Base-by-base conservation (phyloP, 2,329 filamentous ascomycete species). In the Penicillium sp. region DNA sequence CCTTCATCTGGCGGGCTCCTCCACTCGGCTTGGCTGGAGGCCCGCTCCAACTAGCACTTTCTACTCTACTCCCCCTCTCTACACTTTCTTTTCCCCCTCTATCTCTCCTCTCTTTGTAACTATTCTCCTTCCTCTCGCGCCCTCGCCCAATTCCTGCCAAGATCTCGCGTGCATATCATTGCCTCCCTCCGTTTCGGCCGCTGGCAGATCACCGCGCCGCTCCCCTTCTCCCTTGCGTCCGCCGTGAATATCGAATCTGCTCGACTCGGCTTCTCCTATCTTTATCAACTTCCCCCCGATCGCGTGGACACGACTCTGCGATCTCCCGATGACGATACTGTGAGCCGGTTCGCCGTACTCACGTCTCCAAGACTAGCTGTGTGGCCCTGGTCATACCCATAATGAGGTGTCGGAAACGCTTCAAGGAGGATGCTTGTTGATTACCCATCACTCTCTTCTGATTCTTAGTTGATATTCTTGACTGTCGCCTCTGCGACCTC, bases 401-500 rank as follows among this genome's bases (percentile, higher is more conserved):
- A 66, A 74, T 74, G 73, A 68, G 70, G 71, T 71, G 68, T 72
- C 70, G 69, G 65, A 75, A 73, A 72, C 70, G 72, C 51, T 69
- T 66, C 57, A 74, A 71, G 65, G 63, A 69, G 64, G 64, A 71
- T 71, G 68, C 67, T 69, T 68, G 65, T 69, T 69, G 66, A 64
- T 53, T 55, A 58, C 52, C 62, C 53, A 59, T 57, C 58, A 62
- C 54, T 63, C 27, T 51, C 57, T 55, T 63, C 57, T 54, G 50
- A 57, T 48, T 51, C 48, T 63, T 46, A 58, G 51, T 59, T 50
- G 56, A 53, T 58, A 53, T 59, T 57, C 48, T 49, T 54, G 50
- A 44, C 51, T 51, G 47, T 55, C 51, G 51, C 55, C 47, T 51
- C 57, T 46, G 49, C 45, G 57, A 53, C 50, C 46, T 46, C 50